Evolutionary conservation across 2,329 filamentous ascomycete genomes (phyloP), one percentile per base, ranked within the genome.

Genomic region (Seiridium unicorne): DNA sequence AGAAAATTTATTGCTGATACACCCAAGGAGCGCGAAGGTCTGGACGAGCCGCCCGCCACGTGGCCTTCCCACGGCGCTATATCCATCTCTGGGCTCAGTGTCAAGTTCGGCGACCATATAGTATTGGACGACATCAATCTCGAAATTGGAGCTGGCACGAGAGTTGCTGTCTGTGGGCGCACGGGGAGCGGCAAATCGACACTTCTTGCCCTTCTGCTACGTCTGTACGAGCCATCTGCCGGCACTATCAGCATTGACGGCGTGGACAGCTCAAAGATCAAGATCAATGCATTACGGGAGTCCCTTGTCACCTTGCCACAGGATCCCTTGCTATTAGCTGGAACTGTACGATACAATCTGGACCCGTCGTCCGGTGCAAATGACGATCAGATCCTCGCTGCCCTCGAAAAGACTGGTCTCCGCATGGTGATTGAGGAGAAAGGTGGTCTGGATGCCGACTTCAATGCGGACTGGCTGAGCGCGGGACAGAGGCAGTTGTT

Each of bases 401-500:
- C 59, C 3, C 36, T 62, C 4, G 35, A 47, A 10, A 54, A 54
- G n/a, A 55, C 46, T 3, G 48, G 51, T 1, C 44, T 62, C 9
- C 42, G 47, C 34, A 26, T 36, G 7, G 38, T 54, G 2, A 13
- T 62, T 5, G 36, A 47, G 31, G 54, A 38, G 8, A 48, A 49
- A 35, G 53, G 44, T 2, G 53, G 49, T 11, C 40, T 62, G 8
- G 58, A 58, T 11, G 44, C 47, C n/a, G 44, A 51, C 13, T 26
- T 60, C 31, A 31, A 38, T 18, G 32, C 57, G 32, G 51, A 54
- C 10, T 47, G 34, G 18, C 44, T 57, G 48, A 57, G 57, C 11
- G 40, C 53, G 32, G 61, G 61, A 13, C 53, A 62, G 35, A 55
- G 44, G 31, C 61, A 62, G 49, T 34, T 62, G 4, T 60, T 62